Evolutionary conservation across 2,329 filamentous ascomycete species (phyloP), one percentile per base, ranked within the genome.

Genomic region (Ascochyta rabiei): DNA sequence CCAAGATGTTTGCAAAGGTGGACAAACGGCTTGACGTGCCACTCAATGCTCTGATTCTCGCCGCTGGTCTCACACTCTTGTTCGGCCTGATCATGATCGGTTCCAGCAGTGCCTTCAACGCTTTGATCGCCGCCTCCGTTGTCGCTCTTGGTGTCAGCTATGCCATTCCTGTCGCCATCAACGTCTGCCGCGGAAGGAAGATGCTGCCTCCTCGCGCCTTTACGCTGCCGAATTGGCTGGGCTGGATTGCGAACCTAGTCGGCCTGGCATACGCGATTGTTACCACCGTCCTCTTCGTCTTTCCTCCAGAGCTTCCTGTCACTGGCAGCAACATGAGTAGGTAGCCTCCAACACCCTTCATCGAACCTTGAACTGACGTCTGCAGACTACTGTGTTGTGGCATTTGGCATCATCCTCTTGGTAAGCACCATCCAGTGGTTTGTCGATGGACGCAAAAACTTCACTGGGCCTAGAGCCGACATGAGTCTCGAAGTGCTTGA

Each of bases 211-310:
- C 76, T 2, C 77, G 86, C 35, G 67, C 81, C 0, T 89, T 89
- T 67, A 78, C 79, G 21, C 75, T 89, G 3, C 79, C 84, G 0
- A 77, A 73, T 21, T 69, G 73, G 26, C 52, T 87, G 30, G 86
- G 81, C 18, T 89, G 86, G 86, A 73, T 80, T 21, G 79, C 82
- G 21, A 89, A 89, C 57, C 21, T 76, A 8, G 55, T 84, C 24
- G 87, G 89, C 5, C 79, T 92, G 41, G 77, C 77, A 0, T 92
- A 88, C 74, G 84, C 87, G 1, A 75, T 85, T 12, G 71, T 91
- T n/a, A 91, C 89, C 0, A 91, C 88, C 0, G 84, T 91, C 0
- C 79, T 92, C 0, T 91, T 91, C 74, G 80, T 91, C 18, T 90
- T 91, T 74, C 89, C 89, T 3, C 89, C 89, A 0, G 81, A 81